phyloP scores from a whole-genome alignment of 139 green algal genomes.

The Picochlorum sp. region DNA sequence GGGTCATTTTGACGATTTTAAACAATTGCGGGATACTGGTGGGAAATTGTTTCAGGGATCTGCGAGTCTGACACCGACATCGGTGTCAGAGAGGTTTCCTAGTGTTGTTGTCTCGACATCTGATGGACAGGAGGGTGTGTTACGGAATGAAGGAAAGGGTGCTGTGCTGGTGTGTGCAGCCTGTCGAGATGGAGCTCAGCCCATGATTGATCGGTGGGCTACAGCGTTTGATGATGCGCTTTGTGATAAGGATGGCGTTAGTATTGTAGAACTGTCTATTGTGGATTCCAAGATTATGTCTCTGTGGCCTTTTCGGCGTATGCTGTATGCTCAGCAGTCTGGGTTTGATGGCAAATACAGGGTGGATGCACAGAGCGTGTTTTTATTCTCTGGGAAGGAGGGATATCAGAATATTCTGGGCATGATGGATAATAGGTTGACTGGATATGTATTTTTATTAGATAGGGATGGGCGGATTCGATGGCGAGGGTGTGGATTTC shows the following conservation, averaged over 20 bases:
- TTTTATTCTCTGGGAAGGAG: constrained; percentile 28
- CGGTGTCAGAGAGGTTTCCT: constrained; percentile 18
- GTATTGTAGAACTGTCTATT: constrained; percentile 28
- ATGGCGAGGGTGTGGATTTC: constrained; percentile 24
- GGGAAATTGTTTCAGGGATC: constrained; percentile 34
- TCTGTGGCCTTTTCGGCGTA: constrained; percentile 34
- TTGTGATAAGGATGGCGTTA: neutral
- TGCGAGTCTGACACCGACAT: constrained; percentile 11
- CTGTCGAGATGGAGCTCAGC: constrained; percentile 39
- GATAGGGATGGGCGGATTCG: constrained; percentile 14
- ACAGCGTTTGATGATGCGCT: constrained; percentile 6
- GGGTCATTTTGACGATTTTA: constrained; percentile 50
- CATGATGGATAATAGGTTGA: constrained; percentile 38
- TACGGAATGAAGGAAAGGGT: too few relatives aligned
- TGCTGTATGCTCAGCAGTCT: constrained; percentile 21
- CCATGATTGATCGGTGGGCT: constrained; percentile 35
- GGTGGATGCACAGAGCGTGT: constrained; percentile 14
- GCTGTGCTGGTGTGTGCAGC: constrained; percentile 30
- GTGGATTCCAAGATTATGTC: constrained; percentile 41
- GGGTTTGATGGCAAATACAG: constrained; percentile 6
- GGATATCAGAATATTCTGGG: constrained; percentile 14
- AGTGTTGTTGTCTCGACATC: neutral
- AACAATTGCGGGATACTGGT: constrained; percentile 29
- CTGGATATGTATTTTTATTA: constrained; percentile 30
- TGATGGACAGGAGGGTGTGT: neutral